These are phyloP conservation scores for Apiotrichum veenhuisii DNA, from an alignment of 1,284 basidiomycete species.

Conservation along the genomic window DNA sequence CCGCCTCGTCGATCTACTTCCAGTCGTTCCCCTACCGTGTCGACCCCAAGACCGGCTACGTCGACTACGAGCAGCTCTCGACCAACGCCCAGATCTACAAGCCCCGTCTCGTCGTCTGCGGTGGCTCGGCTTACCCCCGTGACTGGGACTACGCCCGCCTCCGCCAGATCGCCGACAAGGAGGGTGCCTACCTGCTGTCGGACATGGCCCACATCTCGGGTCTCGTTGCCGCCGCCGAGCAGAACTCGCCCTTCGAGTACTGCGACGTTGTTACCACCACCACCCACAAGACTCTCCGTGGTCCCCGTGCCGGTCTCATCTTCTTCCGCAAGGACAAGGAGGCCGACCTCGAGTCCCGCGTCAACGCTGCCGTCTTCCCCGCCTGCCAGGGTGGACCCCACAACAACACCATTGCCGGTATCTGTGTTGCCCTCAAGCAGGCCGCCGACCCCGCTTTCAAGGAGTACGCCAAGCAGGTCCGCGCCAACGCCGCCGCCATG, in stretches of 20 bases:
- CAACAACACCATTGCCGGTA: slow-evolving; percentile 97
- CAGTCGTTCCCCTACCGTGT: slow-evolving; percentile 96
- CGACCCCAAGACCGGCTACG: slow-evolving; percentile 75
- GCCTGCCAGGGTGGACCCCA: slow-evolving; percentile 99
- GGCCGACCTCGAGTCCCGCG: slow-evolving; percentile 81
- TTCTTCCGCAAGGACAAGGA: slow-evolving; percentile 97
- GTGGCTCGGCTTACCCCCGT: slow-evolving; percentile 96
- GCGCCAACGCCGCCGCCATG: slow-evolving; percentile 77
- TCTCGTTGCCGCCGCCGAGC: slow-evolving; percentile 87
- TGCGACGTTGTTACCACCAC: slow-evolving; percentile 98
- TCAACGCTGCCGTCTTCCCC: slow-evolving; percentile 99
- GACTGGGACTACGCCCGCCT: slow-evolving; percentile 93
- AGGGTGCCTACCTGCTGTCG: slow-evolving; percentile 88
- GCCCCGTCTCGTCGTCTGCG: slow-evolving; percentile 92
- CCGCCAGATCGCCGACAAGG: slow-evolving; percentile 75
- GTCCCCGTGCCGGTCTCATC: slow-evolving; percentile 95
- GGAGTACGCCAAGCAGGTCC: slow-evolving; percentile 90
- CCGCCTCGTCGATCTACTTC: slow-evolving; percentile 99
- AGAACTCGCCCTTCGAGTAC: slow-evolving; percentile 90
- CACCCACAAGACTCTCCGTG: slow-evolving; percentile 98
- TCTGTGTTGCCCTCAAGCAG: slow-evolving; percentile 94
- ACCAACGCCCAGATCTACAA: slow-evolving; percentile 94
- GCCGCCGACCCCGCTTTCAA: slow-evolving; percentile 87
- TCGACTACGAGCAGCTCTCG: slow-evolving; percentile 82
- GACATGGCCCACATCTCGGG: slow-evolving; percentile 99